Evolutionary conservation across 371 early-diverging fungal species (phyloP).

Genomic region (Zychaea mexicana): DNA sequence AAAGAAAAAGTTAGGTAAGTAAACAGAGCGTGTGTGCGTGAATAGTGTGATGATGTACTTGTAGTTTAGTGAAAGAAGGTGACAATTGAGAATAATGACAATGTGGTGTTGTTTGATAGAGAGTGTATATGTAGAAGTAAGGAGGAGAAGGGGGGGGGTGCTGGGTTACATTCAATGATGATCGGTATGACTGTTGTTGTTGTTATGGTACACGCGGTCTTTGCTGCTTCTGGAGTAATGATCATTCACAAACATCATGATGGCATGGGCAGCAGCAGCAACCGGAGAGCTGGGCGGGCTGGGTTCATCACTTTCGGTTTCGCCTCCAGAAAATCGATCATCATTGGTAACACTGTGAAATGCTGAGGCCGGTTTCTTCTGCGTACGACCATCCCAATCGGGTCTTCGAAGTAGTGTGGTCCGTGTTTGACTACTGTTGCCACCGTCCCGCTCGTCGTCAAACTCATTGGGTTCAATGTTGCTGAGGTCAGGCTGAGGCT

Average conservation of each 20-base stretch:
- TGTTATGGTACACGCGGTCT: neutral
- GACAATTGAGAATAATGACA: too few species aligned
- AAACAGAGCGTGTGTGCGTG: neutral
- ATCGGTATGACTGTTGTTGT: neutral
- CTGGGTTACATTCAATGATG: neutral
- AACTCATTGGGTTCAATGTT: slow-evolving; percentile 22
- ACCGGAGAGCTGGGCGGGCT: slow-evolving; percentile 36
- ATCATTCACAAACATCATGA: slow-evolving; percentile 40
- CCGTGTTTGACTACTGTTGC: slow-evolving; percentile 2
- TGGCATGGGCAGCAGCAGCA: slow-evolving; percentile 43
- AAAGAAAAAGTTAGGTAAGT: neutral
- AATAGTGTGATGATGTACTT: neutral
- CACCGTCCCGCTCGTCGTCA: slow-evolving; percentile 18
- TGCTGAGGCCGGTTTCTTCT: neutral
- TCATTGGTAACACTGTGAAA: neutral
- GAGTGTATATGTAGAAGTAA: too few species aligned
- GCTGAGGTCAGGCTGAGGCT: slow-evolving; percentile 30
- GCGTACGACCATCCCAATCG: slow-evolving; percentile 1
- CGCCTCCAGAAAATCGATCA: slow-evolving; percentile 1
- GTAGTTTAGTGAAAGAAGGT: too few species aligned
- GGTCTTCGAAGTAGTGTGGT: neutral
- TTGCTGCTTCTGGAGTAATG: slow-evolving; percentile 4
- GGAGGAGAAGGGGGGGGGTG: too few species aligned
- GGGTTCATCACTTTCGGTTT: slow-evolving; percentile 7
- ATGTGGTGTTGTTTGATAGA: too few species aligned